Evolutionary conservation across 2,329 filamentous ascomycete genomes (phyloP), one percentile per base, ranked within the genome.

Genomic region (Talaromyces marneffei): DNA sequence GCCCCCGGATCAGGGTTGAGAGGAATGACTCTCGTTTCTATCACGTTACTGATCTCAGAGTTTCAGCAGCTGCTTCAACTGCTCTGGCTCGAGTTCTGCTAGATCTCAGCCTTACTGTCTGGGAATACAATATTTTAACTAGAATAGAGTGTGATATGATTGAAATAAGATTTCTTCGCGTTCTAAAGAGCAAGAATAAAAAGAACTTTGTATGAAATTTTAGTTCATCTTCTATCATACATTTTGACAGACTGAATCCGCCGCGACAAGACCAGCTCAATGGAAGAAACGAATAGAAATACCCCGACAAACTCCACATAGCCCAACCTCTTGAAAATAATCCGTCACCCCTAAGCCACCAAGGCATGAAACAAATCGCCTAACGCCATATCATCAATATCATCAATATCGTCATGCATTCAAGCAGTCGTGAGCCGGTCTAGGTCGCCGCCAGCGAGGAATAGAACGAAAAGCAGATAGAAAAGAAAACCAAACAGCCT

Each of bases 21-120:
- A 27, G 83, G 83, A n/a, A 85, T 76, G 1, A 86, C 83, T 2
- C 84, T 84, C 0, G 81, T 84, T 68, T 87, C 84, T 9, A 84
- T 71, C 10, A 83, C 80, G 71, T n/a, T 85, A 85, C 62, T 80
- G 77, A 63, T 85, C 80, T 82, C 84, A 86, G 20, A 81, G 73
- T 66, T 79, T 77, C 5, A 85, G 68, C 67, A 85, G 71, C 61
- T 79, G 73, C 62, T 78, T 66, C 42, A 85, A 62, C 4, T 76
- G 72, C 53, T 81, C 79, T 0, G 77, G 75, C 23, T 79, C 68
- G 23, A 67, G 33, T 20, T 77, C 75, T 0, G 74, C 70, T 29
- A 82, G 65, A 66, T 82, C 79, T 54, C 79, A 70, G 0, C 79
- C 73, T 69, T 86, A 81, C n/a, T n/a, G n/a, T n/a, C n/a, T n/a